Evolutionary conservation across 1,139 yeast genomes (phyloP).

Genomic region (Geotrichum klebahnii): DNA sequence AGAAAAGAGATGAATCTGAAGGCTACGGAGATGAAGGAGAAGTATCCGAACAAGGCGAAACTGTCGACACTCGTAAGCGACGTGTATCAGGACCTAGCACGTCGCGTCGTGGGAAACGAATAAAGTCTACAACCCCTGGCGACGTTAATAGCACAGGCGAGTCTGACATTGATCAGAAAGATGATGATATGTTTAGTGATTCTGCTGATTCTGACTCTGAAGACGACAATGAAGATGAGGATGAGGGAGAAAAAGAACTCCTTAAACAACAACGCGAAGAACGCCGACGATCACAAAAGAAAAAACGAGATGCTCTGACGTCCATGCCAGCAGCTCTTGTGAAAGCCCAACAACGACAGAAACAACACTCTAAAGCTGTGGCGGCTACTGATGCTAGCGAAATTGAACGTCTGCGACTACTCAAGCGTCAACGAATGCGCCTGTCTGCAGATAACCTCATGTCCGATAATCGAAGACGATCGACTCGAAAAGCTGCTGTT

Average conservation of each 20-base stretch:
- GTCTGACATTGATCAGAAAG: conserved; percentile 19
- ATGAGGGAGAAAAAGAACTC: conserved; percentile 39
- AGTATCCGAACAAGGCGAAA: not conserved
- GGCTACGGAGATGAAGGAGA: conserved; percentile 22
- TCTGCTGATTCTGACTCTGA: conserved; percentile 32
- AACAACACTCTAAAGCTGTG: conserved; percentile 4
- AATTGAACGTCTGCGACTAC: conserved; percentile 12
- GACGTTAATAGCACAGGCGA: conserved; percentile 1
- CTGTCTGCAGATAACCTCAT: conserved; percentile 41
- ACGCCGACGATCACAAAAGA: conserved; percentile 28
- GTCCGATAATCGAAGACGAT: conserved; percentile 67
- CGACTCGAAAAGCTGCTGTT: conserved; percentile 74
- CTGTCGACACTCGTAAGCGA: not conserved
- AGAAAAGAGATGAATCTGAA: conserved; percentile 25
- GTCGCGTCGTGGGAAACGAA: not conserved
- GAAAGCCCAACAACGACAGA: conserved; percentile 17
- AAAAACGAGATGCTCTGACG: conserved; percentile 21
- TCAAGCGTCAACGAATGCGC: conserved; percentile 24
- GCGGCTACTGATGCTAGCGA: conserved; percentile 21
- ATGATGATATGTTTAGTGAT: conserved; percentile 37
- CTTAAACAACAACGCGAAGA: conserved; percentile 32
- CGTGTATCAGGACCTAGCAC: not conserved
- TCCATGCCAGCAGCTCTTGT: conserved; percentile 17
- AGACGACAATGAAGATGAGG: conserved; percentile 35
- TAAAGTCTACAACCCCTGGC: not conserved